Base-by-base conservation (phyloP, 352 stramenopile genomes). In the Elongisporangium prolatum region DNA sequence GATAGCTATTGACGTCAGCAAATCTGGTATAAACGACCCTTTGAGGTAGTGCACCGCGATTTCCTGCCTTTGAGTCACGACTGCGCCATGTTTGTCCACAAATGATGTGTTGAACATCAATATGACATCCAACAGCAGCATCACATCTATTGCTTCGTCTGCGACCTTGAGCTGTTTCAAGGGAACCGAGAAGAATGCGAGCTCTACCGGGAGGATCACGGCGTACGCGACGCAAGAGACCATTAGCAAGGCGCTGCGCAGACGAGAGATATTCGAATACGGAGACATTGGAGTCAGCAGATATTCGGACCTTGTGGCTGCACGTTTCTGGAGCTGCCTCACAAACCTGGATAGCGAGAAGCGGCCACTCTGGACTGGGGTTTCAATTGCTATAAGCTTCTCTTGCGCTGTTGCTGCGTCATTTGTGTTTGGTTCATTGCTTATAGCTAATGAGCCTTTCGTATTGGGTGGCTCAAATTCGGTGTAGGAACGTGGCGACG, bases 21-120 rank as follows among this genome's bases (percentile, higher is more conserved):
- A 13, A 21, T 77, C 66, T 0, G 61, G 48, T 1, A 64, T 9
- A 13, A 71, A 61, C 65, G 65, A 71, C 5, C 47, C 49, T 21
- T 52, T 58, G 20, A 85, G n/a, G 38, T 86, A 77, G 13, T 73
- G 61, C 34, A 53, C 59, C 13, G 56, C 60, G 37, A 87, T 84
- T 21, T 74, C 63, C 11, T 48, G 21, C 11, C 68, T 69, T 14
- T 61, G 72, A 14, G 72, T 67, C 14, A 78, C 60, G 3, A 80
- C 59, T 4, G 68, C 54, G 1, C 66, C 65, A 38, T 62, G 66
- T 37, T 72, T 72, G 21, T 81, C 68, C 17, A 73, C 59, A 21
- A 72, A 67, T n/a, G 65, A 67, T 10, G 71, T 81, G 64, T 83
- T 84, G 56, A 83, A 81, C 11, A 61, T 64, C 4, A 87, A 55